Base-by-base conservation (phyloP, 2,329 filamentous ascomycete species). In the Neocucurbitaria cava region DNA sequence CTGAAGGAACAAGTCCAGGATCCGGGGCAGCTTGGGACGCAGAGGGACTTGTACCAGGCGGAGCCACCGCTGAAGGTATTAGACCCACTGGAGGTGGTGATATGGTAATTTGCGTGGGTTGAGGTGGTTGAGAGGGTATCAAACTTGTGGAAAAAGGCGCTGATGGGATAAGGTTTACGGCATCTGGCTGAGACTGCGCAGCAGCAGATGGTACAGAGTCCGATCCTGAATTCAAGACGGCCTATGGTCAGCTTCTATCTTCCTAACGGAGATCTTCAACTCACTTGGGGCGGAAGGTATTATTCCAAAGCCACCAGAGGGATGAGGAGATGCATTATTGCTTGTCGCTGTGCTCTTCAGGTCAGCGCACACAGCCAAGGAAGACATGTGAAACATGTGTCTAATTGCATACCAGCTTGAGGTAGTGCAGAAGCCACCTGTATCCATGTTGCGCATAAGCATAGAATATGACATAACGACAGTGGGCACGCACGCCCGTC, bases 401-500 rank as follows among this genome's bases (percentile, higher is more conserved):
- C 26, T 23, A 46, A 20, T 43, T 31, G 46, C 66, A 46, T 70
- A 72, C 68, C 57, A 56, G 54, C 56, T 54, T 61, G 62, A 46
- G 56, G 54, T 42, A 61, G 46, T 38, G 64, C 55, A 50, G 57
- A 57, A 39, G 53, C 51, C 53, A 54, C 49, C 39, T 54, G 54
- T 24, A 56, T 30, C 57, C 58, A 69, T 58, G 56, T 55, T 50
- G 56, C 49, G 55, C 56, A 65, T 46, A 67, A 42, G 47, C 54
- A 71, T 38, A 71, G 33, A 49, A 61, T 57, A 28, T 54, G 59
- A 48, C 52, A 64, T 43, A 66, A 57, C 13, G 45, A 59, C 28
- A 44, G 42, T 43, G 53, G 43, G 26, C 48, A 24, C 31, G 33
- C 47, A 20, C 46, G 52, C 15, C 52, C 39, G 44, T 47, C 39